phyloP scores from a whole-genome alignment of 2,329 filamentous ascomycete species.

The Leptodontidium sp. region DNA sequence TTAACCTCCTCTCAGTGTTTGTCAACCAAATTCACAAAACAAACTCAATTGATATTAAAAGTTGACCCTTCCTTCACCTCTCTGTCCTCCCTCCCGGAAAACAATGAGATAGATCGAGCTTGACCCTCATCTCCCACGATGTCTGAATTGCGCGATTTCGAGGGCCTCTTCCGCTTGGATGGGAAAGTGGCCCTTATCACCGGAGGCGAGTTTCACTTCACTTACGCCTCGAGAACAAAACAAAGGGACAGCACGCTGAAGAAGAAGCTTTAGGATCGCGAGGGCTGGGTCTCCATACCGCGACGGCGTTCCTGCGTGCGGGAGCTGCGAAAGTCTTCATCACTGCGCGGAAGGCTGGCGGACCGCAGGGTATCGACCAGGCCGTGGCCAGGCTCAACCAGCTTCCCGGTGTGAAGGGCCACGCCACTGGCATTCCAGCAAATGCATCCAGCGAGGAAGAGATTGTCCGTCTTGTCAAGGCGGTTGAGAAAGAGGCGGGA shows the following conservation, averaged over 20 bases:
- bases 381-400: slow-evolving; percentile 72
- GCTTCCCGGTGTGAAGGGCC: slow-evolving; percentile 63
- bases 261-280: slow-evolving; percentile 51
- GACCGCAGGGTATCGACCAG: slow-evolving; percentile 62
- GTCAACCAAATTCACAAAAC: not conserved
- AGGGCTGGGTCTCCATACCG: slow-evolving; percentile 69
- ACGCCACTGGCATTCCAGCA: slow-evolving; percentile 71
- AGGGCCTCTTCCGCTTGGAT: slow-evolving; percentile 36
- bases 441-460: slow-evolving; percentile 69
- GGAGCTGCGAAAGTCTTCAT: slow-evolving; percentile 76
- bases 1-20: not conserved
- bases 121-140: slow-evolving; percentile 22
- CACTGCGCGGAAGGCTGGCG: slow-evolving; percentile 73
- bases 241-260: too few species aligned
- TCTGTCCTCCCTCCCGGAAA: not conserved
- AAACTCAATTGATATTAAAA: not conserved
- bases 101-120: too few species aligned
- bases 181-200: slow-evolving; percentile 45
- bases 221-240: too few species aligned
- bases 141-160: slow-evolving; percentile 36
- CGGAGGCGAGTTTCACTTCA: slow-evolving; percentile 35
- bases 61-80: not conserved
- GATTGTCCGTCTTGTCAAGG: slow-evolving; percentile 64
- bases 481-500: slow-evolving; percentile 64
- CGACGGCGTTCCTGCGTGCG: slow-evolving; percentile 73